phyloP scores from a whole-genome alignment of 768 basidiomycete species.

The Lentinula boryana region DNA sequence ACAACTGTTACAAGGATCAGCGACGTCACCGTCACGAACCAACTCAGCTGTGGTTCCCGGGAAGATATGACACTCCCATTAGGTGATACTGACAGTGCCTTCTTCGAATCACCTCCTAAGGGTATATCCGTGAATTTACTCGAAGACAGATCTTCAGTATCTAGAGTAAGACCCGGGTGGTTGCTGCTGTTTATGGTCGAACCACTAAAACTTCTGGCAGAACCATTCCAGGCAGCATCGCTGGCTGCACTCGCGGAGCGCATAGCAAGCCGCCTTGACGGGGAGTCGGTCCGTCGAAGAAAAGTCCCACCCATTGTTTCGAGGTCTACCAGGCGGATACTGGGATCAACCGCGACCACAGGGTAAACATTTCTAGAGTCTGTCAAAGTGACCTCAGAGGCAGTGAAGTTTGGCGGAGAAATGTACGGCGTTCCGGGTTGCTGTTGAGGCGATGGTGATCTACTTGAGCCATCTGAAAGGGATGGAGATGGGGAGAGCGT shows the following conservation, averaged over 20 bases:
- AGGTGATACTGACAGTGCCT: not conserved
- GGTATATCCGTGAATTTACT: not conserved
- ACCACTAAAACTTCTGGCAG: constrained; percentile 1
- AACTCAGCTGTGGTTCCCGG: constrained; percentile 52
- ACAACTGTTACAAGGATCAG: constrained; percentile 61
- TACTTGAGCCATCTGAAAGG: not conserved
- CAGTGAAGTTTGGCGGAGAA: not conserved
- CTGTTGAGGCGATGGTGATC: not conserved
- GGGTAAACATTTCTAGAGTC: not conserved
- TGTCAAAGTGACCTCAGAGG: constrained; percentile 8
- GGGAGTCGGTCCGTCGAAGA: not conserved
- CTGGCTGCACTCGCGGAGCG: constrained; percentile 3
- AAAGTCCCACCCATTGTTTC: not conserved
- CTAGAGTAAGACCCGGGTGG: constrained; percentile 3
- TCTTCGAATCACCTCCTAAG: not conserved
- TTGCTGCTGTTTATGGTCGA: constrained; percentile 2
- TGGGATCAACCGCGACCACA: constrained; percentile 8
- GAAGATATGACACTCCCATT: constrained; percentile 9
- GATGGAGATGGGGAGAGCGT: not conserved
- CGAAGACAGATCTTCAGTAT: not conserved
- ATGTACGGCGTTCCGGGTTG: constrained; percentile 6
- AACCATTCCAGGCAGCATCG: not conserved
- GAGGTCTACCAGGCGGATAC: constrained; percentile 20
- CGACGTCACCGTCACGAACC: constrained; percentile 48
- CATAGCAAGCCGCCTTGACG: not conserved